Evolutionary conservation across 805 yeast genomes (phyloP).

Genomic region (Grigorovia humatica): DNA sequence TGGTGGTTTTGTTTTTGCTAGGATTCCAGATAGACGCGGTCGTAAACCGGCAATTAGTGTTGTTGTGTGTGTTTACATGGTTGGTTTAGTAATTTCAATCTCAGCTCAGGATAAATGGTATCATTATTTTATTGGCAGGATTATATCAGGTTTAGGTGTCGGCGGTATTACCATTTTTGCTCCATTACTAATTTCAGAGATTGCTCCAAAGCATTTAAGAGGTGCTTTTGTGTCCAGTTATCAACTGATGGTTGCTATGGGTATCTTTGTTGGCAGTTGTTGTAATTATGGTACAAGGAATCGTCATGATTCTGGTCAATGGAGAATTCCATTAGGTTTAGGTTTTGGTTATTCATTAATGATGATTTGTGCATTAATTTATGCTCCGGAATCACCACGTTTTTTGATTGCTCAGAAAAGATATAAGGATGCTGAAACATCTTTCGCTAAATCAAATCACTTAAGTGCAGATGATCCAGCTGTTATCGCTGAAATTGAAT

Average conservation of each 20-base stretch:
- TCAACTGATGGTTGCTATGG: slow-evolving; percentile 63
- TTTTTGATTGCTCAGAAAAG: slow-evolving; percentile 45
- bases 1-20: slow-evolving; percentile 55
- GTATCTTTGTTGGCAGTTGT: slow-evolving; percentile 72
- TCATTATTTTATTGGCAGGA: slow-evolving; percentile 62
- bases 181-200: slow-evolving; percentile 54
- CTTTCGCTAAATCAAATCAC: slow-evolving; percentile 53
- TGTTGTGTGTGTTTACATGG: slow-evolving; percentile 51
- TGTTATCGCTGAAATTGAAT: slow-evolving; percentile 46
- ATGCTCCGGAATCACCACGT: slow-evolving; percentile 71
- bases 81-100: slow-evolving; percentile 61
- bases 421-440: slow-evolving; percentile 51
- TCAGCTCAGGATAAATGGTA: slow-evolving; percentile 48
- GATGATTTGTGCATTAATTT: slow-evolving; percentile 31
- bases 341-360: slow-evolving; percentile 38
- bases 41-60: slow-evolving; percentile 54
- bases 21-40: slow-evolving; percentile 52
- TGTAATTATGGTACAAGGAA: slow-evolving; percentile 45
- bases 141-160: slow-evolving; percentile 62
- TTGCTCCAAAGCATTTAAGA: slow-evolving; percentile 39
- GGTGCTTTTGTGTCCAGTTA: slow-evolving; percentile 63
- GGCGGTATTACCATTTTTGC: slow-evolving; percentile 70
- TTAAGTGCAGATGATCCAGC: slow-evolving; percentile 42
- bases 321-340: slow-evolving; percentile 66
- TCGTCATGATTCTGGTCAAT: slow-evolving; percentile 39